These are phyloP conservation scores for Elasticomyces elasticus DNA, from an alignment of 495 filamentous ascomycete species.

Conservation along the genomic window DNA sequence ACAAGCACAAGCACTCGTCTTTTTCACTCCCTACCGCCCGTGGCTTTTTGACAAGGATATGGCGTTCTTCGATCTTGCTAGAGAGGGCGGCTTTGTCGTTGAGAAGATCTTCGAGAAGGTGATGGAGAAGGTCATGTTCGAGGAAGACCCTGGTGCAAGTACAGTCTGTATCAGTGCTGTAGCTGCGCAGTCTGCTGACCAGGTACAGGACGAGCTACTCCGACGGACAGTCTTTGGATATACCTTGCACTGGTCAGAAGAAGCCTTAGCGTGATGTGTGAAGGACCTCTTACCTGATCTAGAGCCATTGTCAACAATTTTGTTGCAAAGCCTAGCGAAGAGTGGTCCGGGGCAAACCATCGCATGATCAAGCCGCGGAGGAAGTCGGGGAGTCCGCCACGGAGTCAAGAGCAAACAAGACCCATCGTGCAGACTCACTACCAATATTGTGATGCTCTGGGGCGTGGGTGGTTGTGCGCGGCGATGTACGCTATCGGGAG, in stretches of 20 bases:
- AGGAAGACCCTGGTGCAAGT: slow-evolving; percentile 66
- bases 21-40: slow-evolving; percentile 87
- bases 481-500: no score
- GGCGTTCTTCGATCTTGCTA: slow-evolving; percentile 69
- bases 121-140: slow-evolving; percentile 78
- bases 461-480: no score
- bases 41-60: slow-evolving; percentile 80
- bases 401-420: no score
- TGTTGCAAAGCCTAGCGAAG: no score
- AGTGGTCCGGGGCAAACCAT: no score
- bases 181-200: no score
- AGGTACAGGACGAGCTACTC: slow-evolving; percentile 41
- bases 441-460: no score
- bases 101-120: slow-evolving; percentile 70
- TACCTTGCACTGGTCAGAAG: slow-evolving; percentile 36
- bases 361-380: no score
- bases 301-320: background rate
- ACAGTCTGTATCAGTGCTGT: no score
- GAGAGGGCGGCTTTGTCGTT: slow-evolving; percentile 57
- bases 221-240: slow-evolving; percentile 75
- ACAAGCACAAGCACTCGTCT: slow-evolving; percentile 61
- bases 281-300: background rate
- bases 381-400: no score
- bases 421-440: no score
- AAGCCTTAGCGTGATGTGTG: background rate